phyloP scores from a whole-genome alignment of 2,329 filamentous ascomycete genomes.

The Microsporum canis region DNA sequence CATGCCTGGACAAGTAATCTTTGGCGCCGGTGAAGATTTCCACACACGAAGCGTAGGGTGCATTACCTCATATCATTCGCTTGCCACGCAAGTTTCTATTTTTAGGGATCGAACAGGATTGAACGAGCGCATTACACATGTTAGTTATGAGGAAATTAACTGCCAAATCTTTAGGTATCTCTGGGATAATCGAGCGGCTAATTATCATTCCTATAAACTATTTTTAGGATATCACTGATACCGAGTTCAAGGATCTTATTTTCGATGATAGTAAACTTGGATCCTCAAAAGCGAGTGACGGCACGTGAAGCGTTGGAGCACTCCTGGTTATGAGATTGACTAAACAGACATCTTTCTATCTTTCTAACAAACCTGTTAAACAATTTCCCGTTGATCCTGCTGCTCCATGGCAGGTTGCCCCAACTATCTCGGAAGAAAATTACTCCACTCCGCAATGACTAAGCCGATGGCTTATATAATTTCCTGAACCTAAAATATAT shows the following conservation, averaged over 20 bases:
- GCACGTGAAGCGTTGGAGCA: constrained; percentile 7
- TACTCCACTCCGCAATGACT: too few relatives aligned
- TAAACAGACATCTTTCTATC: constrained; percentile 8
- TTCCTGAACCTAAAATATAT: too few relatives aligned
- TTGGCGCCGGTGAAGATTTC: constrained; percentile 28
- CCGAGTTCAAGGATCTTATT: constrained; percentile 22
- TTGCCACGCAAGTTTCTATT: constrained; percentile 38
- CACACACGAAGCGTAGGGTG: constrained; percentile 27
- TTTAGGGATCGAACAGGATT: constrained; percentile 36
- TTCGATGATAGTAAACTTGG: constrained; percentile 1
- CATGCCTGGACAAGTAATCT: constrained; percentile 33
- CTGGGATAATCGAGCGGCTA: constrained; percentile 24
- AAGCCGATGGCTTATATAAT: too few relatives aligned
- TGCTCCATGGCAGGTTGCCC: too few relatives aligned
- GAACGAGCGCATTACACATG: constrained; percentile 27
- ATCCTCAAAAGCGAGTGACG: constrained; percentile 7
- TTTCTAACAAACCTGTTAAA: too few relatives aligned
- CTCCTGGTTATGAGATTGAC: constrained; percentile 13
- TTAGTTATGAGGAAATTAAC: constrained; percentile 25
- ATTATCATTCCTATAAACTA: constrained; percentile 23
- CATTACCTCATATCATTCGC: constrained; percentile 25
- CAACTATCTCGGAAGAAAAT: too few relatives aligned
- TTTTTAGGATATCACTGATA: constrained; percentile 22
- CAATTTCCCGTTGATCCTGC: too few relatives aligned
- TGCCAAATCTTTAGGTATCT: constrained; percentile 23